These are phyloP conservation scores for Melanomma pulvis-pyrius DNA, from an alignment of 495 filamentous ascomycete genomes.

Conservation along the genomic window DNA sequence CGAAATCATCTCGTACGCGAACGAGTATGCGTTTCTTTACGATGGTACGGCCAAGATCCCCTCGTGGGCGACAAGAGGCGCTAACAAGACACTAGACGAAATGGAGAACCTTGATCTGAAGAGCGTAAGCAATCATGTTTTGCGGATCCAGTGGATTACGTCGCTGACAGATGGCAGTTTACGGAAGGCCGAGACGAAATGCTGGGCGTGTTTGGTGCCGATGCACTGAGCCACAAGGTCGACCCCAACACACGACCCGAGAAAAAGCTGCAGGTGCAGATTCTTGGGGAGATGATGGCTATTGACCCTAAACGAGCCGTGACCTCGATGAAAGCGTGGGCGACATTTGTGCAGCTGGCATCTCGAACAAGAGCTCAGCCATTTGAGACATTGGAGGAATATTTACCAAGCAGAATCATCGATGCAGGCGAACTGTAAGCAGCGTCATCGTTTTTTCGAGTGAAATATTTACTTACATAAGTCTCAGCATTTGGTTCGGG, in stretches of 20 bases:
- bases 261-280: slow-evolving; percentile 5
- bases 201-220: no score
- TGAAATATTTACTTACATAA: no score
- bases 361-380: background rate
- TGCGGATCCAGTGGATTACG: no score
- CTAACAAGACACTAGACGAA: slow-evolving; percentile 6
- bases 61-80: background rate
- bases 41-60: slow-evolving; percentile 43
- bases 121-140: background rate
- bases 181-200: background rate
- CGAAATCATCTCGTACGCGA: slow-evolving; percentile 49
- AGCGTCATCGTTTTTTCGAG: slow-evolving; percentile 2
- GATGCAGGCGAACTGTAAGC: slow-evolving; percentile 25
- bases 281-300: slow-evolving; percentile 12
- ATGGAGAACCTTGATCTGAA: background rate
- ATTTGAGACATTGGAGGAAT: slow-evolving; percentile 34
- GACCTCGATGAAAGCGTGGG: slow-evolving; percentile 6
- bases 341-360: slow-evolving; percentile 13
- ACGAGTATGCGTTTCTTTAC: slow-evolving; percentile 51
- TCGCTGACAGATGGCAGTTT: no score
- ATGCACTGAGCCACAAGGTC: slow-evolving; percentile 1
- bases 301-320: slow-evolving; percentile 3
- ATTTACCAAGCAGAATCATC: slow-evolving; percentile 19
- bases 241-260: background rate
- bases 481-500: slow-evolving; percentile 35